Base-by-base conservation (phyloP, 2,329 filamentous ascomycete genomes). In the Botryotinia convoluta region DNA sequence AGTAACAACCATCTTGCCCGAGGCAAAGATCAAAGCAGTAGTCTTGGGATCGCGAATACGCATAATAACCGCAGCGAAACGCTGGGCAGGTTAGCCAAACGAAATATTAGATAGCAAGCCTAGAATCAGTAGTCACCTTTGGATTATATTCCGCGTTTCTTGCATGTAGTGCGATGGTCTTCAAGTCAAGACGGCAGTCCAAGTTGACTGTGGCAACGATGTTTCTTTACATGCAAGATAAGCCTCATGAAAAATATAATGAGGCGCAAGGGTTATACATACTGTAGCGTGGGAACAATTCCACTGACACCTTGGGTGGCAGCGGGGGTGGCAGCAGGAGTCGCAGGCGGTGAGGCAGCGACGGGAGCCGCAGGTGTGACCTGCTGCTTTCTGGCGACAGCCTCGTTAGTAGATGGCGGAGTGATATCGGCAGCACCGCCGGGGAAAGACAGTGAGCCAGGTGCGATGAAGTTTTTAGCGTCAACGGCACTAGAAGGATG, bases 21-120 rank as follows among this genome's bases (percentile, higher is more conserved):
- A 97, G 74, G 96, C 96, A 80, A 99, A 99, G 87, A 99, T 98
- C 73, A 99, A 86, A 9, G 96, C 96, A 3, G 96, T 99, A 7
- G 96, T 99, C 87, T 99, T 99, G 75, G 96, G 96, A 81, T 99
- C 96, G 81, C 96, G 95, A 79, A 99, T 99, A 86, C 96, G 94
- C 96, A 99, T 98, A 84, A 99, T 98, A 77, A 98, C 95, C 82
- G 95, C 95, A 80, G 95, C 96, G 82, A 98, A 98, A 92, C 95
- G 95, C 94, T 97, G 86, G 35, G 77, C 74, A 76, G 78, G 79
- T 83, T 79, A 83, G 81, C 77, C 80, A 81, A 77, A 82, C 79
- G 81, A 80, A 79, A 77, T 79, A 4, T 77, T 78, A 80, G 83
- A 84, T 83, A 84, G 85, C 82, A 83, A 82, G 80, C 78, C 79